A percentile compares a stretch with the other conserved stretches of the same genome.
Conservation (phyloP, 768 basidiomycete species). For the Psilocybe sp. region DNA sequence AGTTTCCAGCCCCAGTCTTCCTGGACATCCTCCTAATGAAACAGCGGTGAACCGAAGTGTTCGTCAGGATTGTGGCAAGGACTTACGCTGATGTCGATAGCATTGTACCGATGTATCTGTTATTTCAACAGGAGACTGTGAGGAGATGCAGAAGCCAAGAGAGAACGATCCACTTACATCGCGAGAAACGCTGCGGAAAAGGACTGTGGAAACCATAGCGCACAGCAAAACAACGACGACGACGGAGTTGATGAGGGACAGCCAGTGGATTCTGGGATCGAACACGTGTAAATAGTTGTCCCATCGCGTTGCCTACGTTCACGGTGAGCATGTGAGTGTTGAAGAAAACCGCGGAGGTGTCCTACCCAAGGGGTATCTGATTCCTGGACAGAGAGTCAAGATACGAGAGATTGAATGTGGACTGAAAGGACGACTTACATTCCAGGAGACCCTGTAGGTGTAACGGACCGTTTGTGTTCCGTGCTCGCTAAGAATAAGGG, state of each 20-base stretch:
- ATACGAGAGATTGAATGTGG: background rate
- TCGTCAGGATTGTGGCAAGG: background rate
- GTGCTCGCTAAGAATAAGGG: slow-evolving; percentile 62
- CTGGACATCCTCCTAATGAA: slow-evolving; percentile 81
- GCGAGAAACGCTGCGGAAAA: slow-evolving; percentile 80
- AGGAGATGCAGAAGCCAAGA: background rate
- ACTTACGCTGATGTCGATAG: slow-evolving; percentile 83
- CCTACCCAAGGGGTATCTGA: slow-evolving; percentile 83
- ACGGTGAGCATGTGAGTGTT: slow-evolving; percentile 1
- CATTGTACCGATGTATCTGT: slow-evolving; percentile 93
- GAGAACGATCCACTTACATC: slow-evolving; percentile 54
- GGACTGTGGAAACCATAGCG: slow-evolving; percentile 89
- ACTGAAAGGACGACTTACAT: slow-evolving; percentile 42
- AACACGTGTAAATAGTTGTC: slow-evolving; percentile 94
- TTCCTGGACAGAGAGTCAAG: slow-evolving; percentile 43
- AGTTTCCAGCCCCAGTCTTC: slow-evolving; percentile 99
- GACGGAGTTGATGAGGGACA: slow-evolving; percentile 89
- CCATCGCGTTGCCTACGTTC: slow-evolving; percentile 84
- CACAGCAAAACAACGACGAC: slow-evolving; percentile 91
- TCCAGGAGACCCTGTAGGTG: slow-evolving; percentile 87
- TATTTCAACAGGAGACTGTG: slow-evolving; percentile 13
- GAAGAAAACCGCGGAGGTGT: background rate
- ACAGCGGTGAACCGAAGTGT: background rate
- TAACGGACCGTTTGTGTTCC: slow-evolving; percentile 67
- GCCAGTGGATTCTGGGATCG: slow-evolving; percentile 95